Evolutionary conservation across 1,284 basidiomycete species (phyloP).

Genomic region (Rhodotorula sp.): DNA sequence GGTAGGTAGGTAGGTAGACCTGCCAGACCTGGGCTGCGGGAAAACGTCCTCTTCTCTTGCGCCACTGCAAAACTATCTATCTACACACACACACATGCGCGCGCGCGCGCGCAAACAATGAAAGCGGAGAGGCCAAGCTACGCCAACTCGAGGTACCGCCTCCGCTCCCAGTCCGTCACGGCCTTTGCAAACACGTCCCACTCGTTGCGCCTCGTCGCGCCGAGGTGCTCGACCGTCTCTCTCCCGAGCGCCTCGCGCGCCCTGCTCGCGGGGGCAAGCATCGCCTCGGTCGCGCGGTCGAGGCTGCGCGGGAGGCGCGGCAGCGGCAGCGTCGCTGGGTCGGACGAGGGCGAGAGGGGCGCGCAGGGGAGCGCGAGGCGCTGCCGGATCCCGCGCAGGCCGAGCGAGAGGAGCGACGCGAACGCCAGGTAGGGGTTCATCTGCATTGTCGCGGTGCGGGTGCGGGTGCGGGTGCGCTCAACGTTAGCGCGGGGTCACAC

Average conservation of each 20-base stretch:
- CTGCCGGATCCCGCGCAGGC: slow-evolving; percentile 81
- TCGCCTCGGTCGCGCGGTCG: slow-evolving; percentile 72
- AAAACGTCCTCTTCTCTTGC: no score
- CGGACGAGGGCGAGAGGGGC: slow-evolving; percentile 61
- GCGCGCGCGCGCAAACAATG: no score
- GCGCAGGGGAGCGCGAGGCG: slow-evolving; percentile 68
- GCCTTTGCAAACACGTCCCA: slow-evolving; percentile 27
- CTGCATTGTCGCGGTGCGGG: slow-evolving; percentile 38
- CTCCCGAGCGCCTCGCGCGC: slow-evolving; percentile 78
- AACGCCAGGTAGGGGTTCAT: slow-evolving; percentile 84
- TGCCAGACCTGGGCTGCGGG: no score
- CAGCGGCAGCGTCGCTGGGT: slow-evolving; percentile 57
- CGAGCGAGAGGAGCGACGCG: slow-evolving; percentile 80
- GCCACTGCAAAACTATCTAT: no score
- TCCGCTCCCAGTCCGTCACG: slow-evolving; percentile 43
- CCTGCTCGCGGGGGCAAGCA: slow-evolving; percentile 76
- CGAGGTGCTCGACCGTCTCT: slow-evolving; percentile 89
- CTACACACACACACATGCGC: no score
- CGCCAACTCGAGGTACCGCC: slow-evolving; percentile 45
- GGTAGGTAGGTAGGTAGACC: no score
- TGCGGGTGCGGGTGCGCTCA: no score
- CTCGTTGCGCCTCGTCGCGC: slow-evolving; percentile 67
- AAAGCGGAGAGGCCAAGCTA: slow-evolving; percentile 7
- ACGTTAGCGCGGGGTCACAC: no score
- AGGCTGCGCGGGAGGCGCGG: slow-evolving; percentile 64